These are phyloP conservation scores for Cercospora canescens DNA, from an alignment of 2,329 filamentous ascomycete genomes.

Conservation along the genomic window DNA sequence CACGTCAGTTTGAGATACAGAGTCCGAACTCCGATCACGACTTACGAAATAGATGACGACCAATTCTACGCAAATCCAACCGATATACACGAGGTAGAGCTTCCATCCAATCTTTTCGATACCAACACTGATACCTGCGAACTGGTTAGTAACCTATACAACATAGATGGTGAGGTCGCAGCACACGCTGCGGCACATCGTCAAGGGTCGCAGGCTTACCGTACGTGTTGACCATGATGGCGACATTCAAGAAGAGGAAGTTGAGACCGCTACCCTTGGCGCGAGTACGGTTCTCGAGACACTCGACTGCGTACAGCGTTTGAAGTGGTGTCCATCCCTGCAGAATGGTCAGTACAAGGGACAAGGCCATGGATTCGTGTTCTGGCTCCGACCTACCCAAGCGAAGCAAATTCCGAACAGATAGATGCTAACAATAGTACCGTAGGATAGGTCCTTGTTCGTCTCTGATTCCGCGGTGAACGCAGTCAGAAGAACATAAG, in stretches of 20 bases:
- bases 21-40: background rate
- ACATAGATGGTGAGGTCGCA: too few species aligned
- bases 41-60: conserved; percentile 30
- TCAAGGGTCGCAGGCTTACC: too few species aligned
- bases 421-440: conserved; percentile 43
- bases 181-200: too few species aligned
- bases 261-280: conserved; percentile 36
- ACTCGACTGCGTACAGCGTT: conserved; percentile 42
- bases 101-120: conserved; percentile 31
- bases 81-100: conserved; percentile 30
- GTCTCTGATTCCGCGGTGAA: conserved; percentile 33
- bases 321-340: conserved; percentile 42
- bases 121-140: conserved; percentile 27
- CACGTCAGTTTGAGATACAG: background rate
- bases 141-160: too few species aligned
- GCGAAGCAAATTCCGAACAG: conserved; percentile 43
- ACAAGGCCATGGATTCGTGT: background rate
- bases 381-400: conserved; percentile 23
- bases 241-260: conserved; percentile 46
- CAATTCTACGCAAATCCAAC: conserved; percentile 36
- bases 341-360: background rate
- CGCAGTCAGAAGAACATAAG: conserved; percentile 39
- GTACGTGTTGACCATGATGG: conserved; percentile 45
- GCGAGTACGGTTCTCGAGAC: conserved; percentile 41
- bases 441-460: conserved; percentile 34